Evolutionary conservation across 768 basidiomycete genomes (phyloP), one percentile per base, ranked within the genome.

Genomic region (Boletus edulis): DNA sequence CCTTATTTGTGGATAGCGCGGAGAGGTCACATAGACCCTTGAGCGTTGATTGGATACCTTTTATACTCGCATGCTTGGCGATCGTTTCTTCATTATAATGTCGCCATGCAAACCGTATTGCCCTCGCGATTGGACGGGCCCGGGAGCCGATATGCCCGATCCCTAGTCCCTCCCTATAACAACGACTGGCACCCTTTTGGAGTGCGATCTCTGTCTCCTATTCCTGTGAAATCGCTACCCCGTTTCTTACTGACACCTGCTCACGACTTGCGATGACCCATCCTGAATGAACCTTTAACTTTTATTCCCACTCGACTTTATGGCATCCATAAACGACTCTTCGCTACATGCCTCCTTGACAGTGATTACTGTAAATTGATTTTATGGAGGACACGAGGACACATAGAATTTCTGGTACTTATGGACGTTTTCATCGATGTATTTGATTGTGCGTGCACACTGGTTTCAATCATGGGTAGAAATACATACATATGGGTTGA

Each of bases 11-110:
- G 17, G 12, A 51, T 31, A 67, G 67, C 29, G 66, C 63, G 18
- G 39, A 17, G 32, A 52, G 38, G 49, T 56, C 60, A 38, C n/a
- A 46, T 54, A 46, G 48, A 20, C 59, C 60, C 20, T 49, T 27
- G 12, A 18, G 37, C 8, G 27, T 46, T 15, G 42, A 34, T 48
- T 64, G 64, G 67, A 49, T 44, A 13, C 14, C 52, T n/a, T 29
- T 69, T 35, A 27, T 55, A 31, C 52, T 67, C 18, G 40, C 34
- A 13, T 67, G 51, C 41, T 39, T 46, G 11, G 20, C 39, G 40
- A 20, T 62, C 18, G 29, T 47, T 11, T 64, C 54, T 29, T 58
- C 39, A 39, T 31, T 58, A 34, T 68, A 67, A 47, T 31, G 17
- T 27, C 2, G 14, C n/a, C 39, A 18, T 12, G 1, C 31, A 7